These are phyloP conservation scores for Pseudogymnoascus sp. DNA, from an alignment of 2,329 filamentous ascomycete species.

Conservation along the genomic window DNA sequence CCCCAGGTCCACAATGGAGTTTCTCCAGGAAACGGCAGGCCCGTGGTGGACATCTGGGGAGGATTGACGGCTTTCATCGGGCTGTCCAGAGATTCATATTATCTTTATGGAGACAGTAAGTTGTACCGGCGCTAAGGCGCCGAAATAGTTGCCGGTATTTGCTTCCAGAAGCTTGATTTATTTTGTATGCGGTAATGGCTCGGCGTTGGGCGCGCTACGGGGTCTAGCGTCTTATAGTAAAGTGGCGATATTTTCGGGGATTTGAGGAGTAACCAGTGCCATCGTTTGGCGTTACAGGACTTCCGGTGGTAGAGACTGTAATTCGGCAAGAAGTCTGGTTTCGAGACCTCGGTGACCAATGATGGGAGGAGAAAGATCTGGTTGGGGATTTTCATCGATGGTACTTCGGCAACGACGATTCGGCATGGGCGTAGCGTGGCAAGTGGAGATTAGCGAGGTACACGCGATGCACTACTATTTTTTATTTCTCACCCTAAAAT, in stretches of 20 bases:
- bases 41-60: neutral
- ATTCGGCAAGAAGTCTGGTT: neutral
- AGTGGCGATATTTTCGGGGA: neutral
- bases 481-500: neutral
- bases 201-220: neutral
- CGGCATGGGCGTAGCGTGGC: neutral
- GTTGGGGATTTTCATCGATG: neutral
- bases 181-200: constrained; percentile 1
- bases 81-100: neutral
- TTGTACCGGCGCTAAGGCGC: neutral
- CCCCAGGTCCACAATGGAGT: constrained; percentile 2
- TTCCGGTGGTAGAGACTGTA: neutral
- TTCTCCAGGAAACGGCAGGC: constrained; percentile 5
- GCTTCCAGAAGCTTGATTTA: neutral
- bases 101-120: neutral
- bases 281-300: neutral
- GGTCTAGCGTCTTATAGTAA: neutral
- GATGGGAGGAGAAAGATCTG: neutral
- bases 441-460: neutral
- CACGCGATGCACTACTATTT: neutral
- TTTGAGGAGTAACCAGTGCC: neutral
- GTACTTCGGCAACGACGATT: constrained; percentile 2
- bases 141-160: neutral
- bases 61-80: constrained; percentile 2
- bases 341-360: neutral